Conservation (phyloP, 208 protist genomes). For the Endotrypanum monterogeii region DNA sequence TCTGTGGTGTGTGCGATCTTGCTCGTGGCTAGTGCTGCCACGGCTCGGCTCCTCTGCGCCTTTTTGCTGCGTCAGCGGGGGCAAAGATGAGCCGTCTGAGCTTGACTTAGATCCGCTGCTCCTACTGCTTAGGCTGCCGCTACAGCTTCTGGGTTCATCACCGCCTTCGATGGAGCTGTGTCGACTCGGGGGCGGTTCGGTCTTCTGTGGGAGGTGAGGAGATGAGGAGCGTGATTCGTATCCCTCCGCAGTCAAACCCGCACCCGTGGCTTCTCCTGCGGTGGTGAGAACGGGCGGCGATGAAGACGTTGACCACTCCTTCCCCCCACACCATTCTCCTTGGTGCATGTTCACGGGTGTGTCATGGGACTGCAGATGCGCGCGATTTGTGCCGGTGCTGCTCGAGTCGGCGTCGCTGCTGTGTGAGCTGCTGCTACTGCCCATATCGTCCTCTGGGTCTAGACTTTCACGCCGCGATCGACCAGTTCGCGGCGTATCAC, state of each 20-base stretch:
- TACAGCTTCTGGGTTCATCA: neutral
- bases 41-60: neutral
- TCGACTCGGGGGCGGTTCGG: conserved; percentile 4
- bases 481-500: conserved; percentile 3
- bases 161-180: neutral
- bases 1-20: neutral
- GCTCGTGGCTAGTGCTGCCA: neutral
- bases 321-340: neutral
- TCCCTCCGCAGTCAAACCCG: neutral
- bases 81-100: neutral
- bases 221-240: neutral
- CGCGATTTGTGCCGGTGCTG: conserved; percentile 9
- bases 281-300: neutral
- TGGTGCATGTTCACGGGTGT: conserved; percentile 10
- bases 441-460: conserved; percentile 37
- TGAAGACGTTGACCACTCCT: neutral
- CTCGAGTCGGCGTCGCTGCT: conserved; percentile 4
- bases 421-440: conserved; percentile 7
- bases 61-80: conserved; percentile 1
- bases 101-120: conserved; percentile 5
- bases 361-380: conserved; percentile 4
- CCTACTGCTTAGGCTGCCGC: neutral
- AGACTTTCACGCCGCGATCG: conserved; percentile 20
- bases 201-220: neutral
- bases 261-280: neutral